Base-by-base conservation (phyloP, 2,329 filamentous ascomycete species). In the Alternaria sp. region DNA sequence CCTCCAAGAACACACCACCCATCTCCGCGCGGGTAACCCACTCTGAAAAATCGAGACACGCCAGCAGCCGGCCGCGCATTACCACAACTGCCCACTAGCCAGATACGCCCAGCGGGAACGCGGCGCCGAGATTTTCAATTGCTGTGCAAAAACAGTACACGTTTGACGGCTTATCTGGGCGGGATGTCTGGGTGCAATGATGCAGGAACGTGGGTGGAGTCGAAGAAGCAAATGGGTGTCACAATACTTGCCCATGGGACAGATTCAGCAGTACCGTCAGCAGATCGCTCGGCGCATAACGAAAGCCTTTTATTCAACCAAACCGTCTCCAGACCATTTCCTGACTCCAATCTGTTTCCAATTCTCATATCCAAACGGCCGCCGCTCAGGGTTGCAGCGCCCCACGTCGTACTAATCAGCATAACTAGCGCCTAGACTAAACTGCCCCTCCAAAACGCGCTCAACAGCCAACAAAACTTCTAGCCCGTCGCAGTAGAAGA, bases 141-240 rank as follows among this genome's bases (percentile, higher is more conserved):
- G 59, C 44, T 62, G 51, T 69, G 66, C 47, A 59, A 62, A 64
- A 62, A 63, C 61, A 66, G 61, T 49, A 20, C 48, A 57, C 51
- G 60, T 59, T 56, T 60, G 64, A 53, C 65, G 66, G 63, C 71
- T 72, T 74, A 72, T 73, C 72, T 63, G 66, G 57, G 70, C 62
- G 64, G 62, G 53, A 64, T 69, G 68, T 53, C 62, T 60, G 54
- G 65, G 57, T 44, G 60, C 64, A 59, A 63, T 66, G 68, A 62
- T 59, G 65, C 59, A 46, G 54, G 59, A 65, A 64, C 68, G 67
- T 70, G 69, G 70, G 71, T 64, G 63, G 62, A 63, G 63, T 48
- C 59, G 57, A 57, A 67, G 64, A 69, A 64, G 71, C 65, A 68
- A 49, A 65, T 57, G 54, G 42, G 54, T 49, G 66, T 61, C 59